Conservation (phyloP, 2,329 filamentous ascomycete species). For the Thelonectria rubi region DNA sequence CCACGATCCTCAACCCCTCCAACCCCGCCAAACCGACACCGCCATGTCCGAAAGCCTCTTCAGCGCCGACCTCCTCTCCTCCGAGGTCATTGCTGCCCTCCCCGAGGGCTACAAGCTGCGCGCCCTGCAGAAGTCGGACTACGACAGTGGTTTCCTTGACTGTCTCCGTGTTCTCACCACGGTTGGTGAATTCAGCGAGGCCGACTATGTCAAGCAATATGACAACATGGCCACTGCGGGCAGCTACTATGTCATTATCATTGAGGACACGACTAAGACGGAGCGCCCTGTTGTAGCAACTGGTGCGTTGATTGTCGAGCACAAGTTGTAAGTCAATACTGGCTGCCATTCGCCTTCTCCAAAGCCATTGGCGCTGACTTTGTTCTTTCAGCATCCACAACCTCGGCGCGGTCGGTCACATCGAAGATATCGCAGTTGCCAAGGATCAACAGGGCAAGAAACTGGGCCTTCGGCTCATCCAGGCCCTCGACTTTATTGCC, state of each 20-base stretch:
- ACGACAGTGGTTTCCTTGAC: slow-evolving; percentile 84
- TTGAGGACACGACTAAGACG: slow-evolving; percentile 72
- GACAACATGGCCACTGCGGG: slow-evolving; percentile 80
- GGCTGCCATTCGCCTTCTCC: background rate
- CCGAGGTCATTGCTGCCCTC: slow-evolving; percentile 74
- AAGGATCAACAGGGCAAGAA: slow-evolving; percentile 98
- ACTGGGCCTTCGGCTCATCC: slow-evolving; percentile 89
- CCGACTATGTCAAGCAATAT: slow-evolving; percentile 80
- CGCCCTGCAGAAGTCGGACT: slow-evolving; percentile 81
- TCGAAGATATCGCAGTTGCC: slow-evolving; percentile 96
- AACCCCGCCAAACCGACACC: slow-evolving; percentile 37
- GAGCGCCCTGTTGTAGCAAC: slow-evolving; percentile 82
- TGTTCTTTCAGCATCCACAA: slow-evolving; percentile 71
- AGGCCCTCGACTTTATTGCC: slow-evolving; percentile 89
- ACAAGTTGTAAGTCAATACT: slow-evolving; percentile 77
- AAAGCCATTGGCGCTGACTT: slow-evolving; percentile 17
- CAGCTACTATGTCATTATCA: slow-evolving; percentile 87
- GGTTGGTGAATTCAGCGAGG: slow-evolving; percentile 84
- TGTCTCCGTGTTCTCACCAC: slow-evolving; percentile 91
- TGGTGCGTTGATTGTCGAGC: slow-evolving; percentile 88
- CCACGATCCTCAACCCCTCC: slow-evolving; percentile 30
- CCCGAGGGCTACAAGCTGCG: slow-evolving; percentile 86
- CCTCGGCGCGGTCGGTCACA: slow-evolving; percentile 87
- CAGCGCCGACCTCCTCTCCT: slow-evolving; percentile 78
- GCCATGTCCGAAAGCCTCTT: slow-evolving; percentile 71